These are phyloP conservation scores for Prosopis cineraria DNA, from an alignment of 306 rosid genomes.

Conservation along the genomic window DNA sequence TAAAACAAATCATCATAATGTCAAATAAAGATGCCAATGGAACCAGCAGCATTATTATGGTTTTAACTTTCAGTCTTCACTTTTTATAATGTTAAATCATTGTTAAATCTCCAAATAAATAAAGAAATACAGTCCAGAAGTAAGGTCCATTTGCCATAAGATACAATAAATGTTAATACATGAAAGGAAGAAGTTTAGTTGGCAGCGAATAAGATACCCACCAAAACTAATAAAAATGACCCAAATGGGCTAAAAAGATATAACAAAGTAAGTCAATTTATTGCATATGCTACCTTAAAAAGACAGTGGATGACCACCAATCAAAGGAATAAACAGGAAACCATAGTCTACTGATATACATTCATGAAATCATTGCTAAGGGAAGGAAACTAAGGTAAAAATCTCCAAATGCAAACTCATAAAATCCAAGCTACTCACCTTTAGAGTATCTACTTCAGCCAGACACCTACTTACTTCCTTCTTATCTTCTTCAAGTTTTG, in stretches of 20 bases:
- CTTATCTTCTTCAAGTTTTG: conserved; percentile 71
- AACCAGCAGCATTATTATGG: background rate
- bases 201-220: background rate
- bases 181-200: background rate
- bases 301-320: background rate
- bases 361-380: background rate
- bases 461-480: conserved; percentile 49
- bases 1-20: background rate
- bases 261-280: background rate
- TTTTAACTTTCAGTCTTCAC: background rate
- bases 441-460: conserved; percentile 65
- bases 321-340: background rate
- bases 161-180: background rate
- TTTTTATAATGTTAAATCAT: background rate
- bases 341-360: background rate
- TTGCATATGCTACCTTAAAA: background rate
- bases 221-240: background rate
- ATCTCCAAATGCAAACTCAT: background rate
- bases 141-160: background rate
- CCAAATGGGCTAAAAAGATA: background rate
- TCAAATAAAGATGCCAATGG: background rate
- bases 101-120: background rate
- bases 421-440: conserved; percentile 50
- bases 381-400: background rate
- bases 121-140: no score